These are phyloP conservation scores for Neurospora hispaniola DNA, from an alignment of 495 filamentous ascomycete species.

Conservation along the genomic window DNA sequence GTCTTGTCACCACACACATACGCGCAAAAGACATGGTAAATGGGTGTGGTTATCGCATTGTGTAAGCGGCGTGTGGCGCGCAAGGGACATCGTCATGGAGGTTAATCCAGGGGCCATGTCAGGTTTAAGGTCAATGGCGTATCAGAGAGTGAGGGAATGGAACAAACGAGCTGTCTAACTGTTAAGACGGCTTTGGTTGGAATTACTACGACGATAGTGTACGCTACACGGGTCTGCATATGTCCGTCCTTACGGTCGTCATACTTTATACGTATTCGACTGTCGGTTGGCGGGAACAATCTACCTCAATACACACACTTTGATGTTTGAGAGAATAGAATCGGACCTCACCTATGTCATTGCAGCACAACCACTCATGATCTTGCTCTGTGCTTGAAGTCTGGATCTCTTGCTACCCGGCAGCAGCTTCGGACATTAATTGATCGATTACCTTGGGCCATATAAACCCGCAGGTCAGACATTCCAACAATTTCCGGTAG, in stretches of 20 bases:
- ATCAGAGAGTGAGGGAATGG: too few relatives aligned
- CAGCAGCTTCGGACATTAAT: background rate
- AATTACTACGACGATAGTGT: background rate
- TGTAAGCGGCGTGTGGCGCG: background rate
- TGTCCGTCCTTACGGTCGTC: background rate
- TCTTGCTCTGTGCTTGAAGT: background rate
- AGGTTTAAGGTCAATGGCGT: too few relatives aligned
- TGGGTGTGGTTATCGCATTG: background rate
- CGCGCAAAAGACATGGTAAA: background rate
- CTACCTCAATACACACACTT: background rate
- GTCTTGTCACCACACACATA: background rate
- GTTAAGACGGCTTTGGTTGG: background rate
- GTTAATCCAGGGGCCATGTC: too few relatives aligned
- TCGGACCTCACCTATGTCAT: background rate
- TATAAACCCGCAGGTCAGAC: too few relatives aligned
- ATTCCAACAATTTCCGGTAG: too few relatives aligned
- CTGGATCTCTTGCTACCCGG: background rate
- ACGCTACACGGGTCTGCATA: background rate
- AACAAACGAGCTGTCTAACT: background rate
- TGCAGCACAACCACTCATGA: background rate
- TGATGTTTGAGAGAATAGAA: background rate
- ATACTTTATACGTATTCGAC: background rate
- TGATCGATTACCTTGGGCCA: background rate
- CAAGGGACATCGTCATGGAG: background rate
- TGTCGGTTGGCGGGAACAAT: background rate